These are phyloP conservation scores for Hemileccinum impolitum DNA, from an alignment of 768 basidiomycete species.

Conservation along the genomic window DNA sequence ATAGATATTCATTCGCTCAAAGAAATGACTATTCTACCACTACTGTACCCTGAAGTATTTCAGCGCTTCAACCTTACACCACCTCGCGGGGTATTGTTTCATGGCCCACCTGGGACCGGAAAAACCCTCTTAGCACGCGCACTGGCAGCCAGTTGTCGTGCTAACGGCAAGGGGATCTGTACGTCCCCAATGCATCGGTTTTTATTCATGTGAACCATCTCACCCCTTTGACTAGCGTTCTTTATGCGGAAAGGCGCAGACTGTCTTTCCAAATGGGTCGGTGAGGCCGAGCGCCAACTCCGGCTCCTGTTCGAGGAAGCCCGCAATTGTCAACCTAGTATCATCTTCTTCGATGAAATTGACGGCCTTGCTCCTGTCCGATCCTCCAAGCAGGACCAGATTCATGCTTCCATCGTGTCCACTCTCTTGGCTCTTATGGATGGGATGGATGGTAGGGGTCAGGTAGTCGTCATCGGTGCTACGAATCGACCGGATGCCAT, in stretches of 20 bases:
- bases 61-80: constrained; percentile 92
- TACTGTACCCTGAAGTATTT: constrained; percentile 96
- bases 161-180: constrained; percentile 87
- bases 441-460: constrained; percentile 97
- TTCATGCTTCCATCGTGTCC: constrained; percentile 96
- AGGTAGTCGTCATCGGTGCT: constrained; percentile 96
- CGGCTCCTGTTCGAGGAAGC: constrained; percentile 96
- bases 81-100: constrained; percentile 94
- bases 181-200: constrained; percentile 30
- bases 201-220: background rate
- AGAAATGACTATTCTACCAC: constrained; percentile 96
- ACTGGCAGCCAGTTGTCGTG: constrained; percentile 86
- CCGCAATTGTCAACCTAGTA: constrained; percentile 84
- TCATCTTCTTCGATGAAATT: constrained; percentile 99
- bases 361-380: constrained; percentile 97
- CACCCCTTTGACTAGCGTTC: constrained; percentile 60
- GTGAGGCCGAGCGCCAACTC: constrained; percentile 95
- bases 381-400: constrained; percentile 98
- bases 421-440: constrained; percentile 97
- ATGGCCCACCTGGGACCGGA: constrained; percentile 98
- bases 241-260: constrained; percentile 99
- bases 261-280: constrained; percentile 98
- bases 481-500: constrained; percentile 98
- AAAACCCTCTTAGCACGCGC: constrained; percentile 94
- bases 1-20: constrained; percentile 93